phyloP scores from a whole-genome alignment of 805 yeast genomes.

The Wickerhamiella australiensis region DNA sequence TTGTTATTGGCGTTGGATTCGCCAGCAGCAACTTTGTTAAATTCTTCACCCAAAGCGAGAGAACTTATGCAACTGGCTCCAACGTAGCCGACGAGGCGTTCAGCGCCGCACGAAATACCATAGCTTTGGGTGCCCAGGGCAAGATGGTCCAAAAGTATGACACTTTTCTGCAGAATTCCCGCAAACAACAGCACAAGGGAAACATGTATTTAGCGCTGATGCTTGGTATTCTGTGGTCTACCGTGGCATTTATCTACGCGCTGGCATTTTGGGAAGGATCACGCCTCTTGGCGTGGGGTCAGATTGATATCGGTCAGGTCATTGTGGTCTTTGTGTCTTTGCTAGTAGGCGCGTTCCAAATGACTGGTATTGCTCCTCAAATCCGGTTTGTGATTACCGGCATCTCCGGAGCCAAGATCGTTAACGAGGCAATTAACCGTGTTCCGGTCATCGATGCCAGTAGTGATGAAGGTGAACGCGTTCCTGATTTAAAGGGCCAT shows the following conservation, averaged over 20 bases:
- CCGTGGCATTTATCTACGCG: conserved; percentile 31
- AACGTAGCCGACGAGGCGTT: conserved; percentile 34
- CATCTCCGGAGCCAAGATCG: conserved; percentile 32
- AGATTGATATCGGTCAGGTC: conserved; percentile 27
- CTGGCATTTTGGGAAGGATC: conserved; percentile 36
- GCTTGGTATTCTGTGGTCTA: conserved; percentile 31
- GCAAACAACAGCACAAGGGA: conserved; percentile 21
- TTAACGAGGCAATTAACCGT: conserved; percentile 35
- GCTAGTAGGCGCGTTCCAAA: conserved; percentile 34
- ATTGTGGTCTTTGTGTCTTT: conserved; percentile 31
- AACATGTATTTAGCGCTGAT: conserved; percentile 27
- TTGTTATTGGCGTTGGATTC: conserved; percentile 25
- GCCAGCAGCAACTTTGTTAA: conserved; percentile 26
- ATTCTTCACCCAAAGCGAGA: conserved; percentile 22
- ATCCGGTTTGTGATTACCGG: conserved; percentile 31
- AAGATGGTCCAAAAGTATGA: conserved; percentile 28
- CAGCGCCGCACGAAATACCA: conserved; percentile 33
- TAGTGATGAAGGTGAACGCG: conserved; percentile 22
- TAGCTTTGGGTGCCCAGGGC: conserved; percentile 34
- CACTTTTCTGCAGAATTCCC: conserved; percentile 22
- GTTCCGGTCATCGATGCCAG: conserved; percentile 31
- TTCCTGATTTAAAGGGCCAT: conserved; percentile 39
- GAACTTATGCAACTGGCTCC: conserved; percentile 27
- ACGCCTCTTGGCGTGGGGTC: conserved; percentile 28
- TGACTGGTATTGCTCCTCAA: conserved; percentile 34